Base-by-base conservation (phyloP, 78 protist species). In the Creolimax fragrantissima region DNA sequence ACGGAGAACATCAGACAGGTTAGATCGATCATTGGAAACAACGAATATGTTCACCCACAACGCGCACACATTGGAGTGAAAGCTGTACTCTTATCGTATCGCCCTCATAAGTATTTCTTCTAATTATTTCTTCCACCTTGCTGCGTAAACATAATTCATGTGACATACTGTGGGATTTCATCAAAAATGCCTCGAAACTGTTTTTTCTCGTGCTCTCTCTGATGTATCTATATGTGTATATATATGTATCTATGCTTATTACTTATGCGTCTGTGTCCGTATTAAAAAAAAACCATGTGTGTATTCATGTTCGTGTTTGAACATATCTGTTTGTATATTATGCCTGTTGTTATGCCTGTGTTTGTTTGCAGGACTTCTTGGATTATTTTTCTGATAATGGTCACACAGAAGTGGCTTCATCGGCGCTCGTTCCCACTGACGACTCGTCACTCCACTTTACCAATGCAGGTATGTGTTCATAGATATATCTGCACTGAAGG, bases 381-480 rank as follows among this genome's bases (percentile, higher is more conserved):
- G 88, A 88, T 84, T 96, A n/a, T 90, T 94, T 96, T 84, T n/a
- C 5, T 83, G 81, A 81, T 85, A 3, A 84, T 41, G 44, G 74
- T 35, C 90, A 45, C 85, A 24, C 5, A 4, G 85, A 92, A 43
- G 58, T 86, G 67, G 44, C 45, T 36, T 3, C 41, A 5, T 3
- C 84, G 41, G 24, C 89, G 43, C 84, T 91, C 4, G 74, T 91
- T 44, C 93, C 89, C 3, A 4, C 3, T 3, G 81, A n/a, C 43
- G 97, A 95, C 81, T 45, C 45, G 45, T 85, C 94, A 3, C 88
- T 95, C 35, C 74, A 94, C 24, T 94, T 95, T 85, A 94, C 96
- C 58, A 94, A 92, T 37, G 95, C 96, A 4, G 93, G 96, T 81
- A 58, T 32, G 74, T 35, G 24, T 39, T 35, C 24, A 4, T 4